Conservation (phyloP, 352 stramenopile species). For the Globisporangium viniferum region DNA sequence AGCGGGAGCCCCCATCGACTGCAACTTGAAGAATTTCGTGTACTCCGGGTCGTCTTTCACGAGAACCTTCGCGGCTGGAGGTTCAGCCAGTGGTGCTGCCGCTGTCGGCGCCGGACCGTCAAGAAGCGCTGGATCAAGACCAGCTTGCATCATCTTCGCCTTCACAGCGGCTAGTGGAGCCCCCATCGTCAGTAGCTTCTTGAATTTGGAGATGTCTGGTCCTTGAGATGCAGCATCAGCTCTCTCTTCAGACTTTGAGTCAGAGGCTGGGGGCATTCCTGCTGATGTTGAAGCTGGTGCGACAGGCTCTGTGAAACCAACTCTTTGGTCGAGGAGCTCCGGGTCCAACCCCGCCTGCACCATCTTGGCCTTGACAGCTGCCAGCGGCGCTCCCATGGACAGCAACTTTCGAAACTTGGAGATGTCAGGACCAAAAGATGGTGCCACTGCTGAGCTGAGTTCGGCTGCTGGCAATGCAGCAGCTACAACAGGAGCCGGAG, state of each 20-base stretch:
- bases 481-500: neutral
- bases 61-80: constrained; percentile 10
- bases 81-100: neutral
- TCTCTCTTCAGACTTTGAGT: constrained; percentile 8
- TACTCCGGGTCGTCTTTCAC: constrained; percentile 60
- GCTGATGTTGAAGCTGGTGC: neutral
- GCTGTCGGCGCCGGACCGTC: constrained; percentile 20
- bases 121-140: constrained; percentile 50
- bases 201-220: constrained; percentile 48
- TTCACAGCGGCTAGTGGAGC: constrained; percentile 54
- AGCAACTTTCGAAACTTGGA: constrained; percentile 65
- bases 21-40: constrained; percentile 68
- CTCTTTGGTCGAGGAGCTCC: constrained; percentile 37
- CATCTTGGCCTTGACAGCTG: constrained; percentile 69
- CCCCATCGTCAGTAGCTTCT: constrained; percentile 64
- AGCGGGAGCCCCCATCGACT: constrained; percentile 53
- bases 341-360: constrained; percentile 53
- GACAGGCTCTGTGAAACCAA: constrained; percentile 4
- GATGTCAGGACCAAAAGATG: constrained; percentile 20
- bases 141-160: constrained; percentile 65
- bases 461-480: neutral
- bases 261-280: neutral
- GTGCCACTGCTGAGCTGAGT: neutral
- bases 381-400: constrained; percentile 55
- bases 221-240: constrained; percentile 15